A percentile compares a stretch with the other conserved stretches of the same genome.
Evolutionary conservation across 2,329 filamentous ascomycete species (phyloP).

Genomic region (Pseudofabraea citricarpa): DNA sequence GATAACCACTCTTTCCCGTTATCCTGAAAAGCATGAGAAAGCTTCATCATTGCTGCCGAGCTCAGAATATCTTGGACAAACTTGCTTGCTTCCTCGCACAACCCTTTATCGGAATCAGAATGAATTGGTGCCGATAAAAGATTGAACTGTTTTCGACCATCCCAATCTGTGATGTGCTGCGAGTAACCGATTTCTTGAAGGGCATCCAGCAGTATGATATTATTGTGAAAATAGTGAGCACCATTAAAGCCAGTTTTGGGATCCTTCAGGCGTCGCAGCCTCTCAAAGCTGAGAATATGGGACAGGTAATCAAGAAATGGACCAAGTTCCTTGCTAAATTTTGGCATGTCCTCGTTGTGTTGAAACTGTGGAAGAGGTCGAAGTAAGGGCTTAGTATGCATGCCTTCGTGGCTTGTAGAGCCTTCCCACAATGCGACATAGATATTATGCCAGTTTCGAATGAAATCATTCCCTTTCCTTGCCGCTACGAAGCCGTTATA

Average conservation of each 20-base stretch:
- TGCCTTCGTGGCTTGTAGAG: constrained; percentile 24
- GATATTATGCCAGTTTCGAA: constrained; percentile 37
- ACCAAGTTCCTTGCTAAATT: not conserved
- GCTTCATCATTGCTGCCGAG: constrained; percentile 29
- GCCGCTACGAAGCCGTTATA: constrained; percentile 39
- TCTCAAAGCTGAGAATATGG: constrained; percentile 25
- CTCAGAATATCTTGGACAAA: constrained; percentile 27
- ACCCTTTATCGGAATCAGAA: constrained; percentile 17
- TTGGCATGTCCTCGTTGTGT: constrained; percentile 11
- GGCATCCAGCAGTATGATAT: constrained; percentile 27
- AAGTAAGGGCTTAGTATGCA: constrained; percentile 29
- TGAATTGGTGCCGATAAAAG: constrained; percentile 22
- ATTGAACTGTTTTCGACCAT: constrained; percentile 28
- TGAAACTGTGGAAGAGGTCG: constrained; percentile 22
- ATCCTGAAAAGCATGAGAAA: constrained; percentile 27
- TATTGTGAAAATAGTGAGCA: constrained; percentile 28
- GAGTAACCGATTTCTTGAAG: constrained; percentile 25
- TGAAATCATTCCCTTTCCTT: constrained; percentile 37
- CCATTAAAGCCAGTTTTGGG: constrained; percentile 30
- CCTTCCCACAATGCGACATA: constrained; percentile 33
- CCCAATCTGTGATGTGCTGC: constrained; percentile 26
- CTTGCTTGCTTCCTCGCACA: constrained; percentile 23
- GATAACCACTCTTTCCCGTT: constrained; percentile 26
- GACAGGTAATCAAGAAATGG: constrained; percentile 23
- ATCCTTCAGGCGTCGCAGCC: constrained; percentile 31